Evolutionary conservation across 2,329 filamentous ascomycete genomes (phyloP).

Genomic region (Cordyceps javanica): DNA sequence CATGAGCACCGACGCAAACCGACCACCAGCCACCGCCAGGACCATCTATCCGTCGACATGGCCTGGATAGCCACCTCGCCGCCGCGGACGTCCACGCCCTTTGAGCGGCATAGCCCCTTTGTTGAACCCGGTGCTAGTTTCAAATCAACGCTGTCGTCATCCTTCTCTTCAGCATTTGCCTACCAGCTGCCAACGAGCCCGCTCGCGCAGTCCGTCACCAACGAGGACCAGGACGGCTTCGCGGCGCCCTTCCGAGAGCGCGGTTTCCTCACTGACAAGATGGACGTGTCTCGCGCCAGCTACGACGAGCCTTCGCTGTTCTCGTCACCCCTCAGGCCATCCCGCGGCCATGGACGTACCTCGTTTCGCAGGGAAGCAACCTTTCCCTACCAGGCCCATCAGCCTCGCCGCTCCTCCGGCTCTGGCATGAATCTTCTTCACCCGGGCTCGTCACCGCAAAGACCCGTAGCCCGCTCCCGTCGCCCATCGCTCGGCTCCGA

Average conservation of each 20-base stretch:
- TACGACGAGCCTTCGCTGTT: constrained; percentile 48
- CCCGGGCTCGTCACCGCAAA: constrained; percentile 40
- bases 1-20: constrained; percentile 15
- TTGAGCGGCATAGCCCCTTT: constrained; percentile 29
- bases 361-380: constrained; percentile 52
- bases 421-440: constrained; percentile 43
- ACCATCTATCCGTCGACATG: constrained; percentile 18
- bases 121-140: constrained; percentile 30
- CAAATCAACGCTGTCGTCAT: constrained; percentile 54
- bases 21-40: constrained; percentile 16
- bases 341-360: constrained; percentile 14
- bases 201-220: constrained; percentile 80
- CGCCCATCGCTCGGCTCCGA: constrained; percentile 69
- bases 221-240: constrained; percentile 58
- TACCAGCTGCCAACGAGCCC: constrained; percentile 89
- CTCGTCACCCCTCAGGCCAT: constrained; percentile 26
- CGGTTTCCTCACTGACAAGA: constrained; percentile 37
- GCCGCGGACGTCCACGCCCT: constrained; percentile 43
- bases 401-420: constrained; percentile 68
- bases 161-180: constrained; percentile 71
- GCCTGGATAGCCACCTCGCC: constrained; percentile 52
- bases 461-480: constrained; percentile 49
- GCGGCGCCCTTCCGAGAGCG: constrained; percentile 46
- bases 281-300: constrained; percentile 56
- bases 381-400: constrained; percentile 69